Base-by-base conservation (phyloP, 2,329 filamentous ascomycete genomes). In the Fusarium goolgardi region DNA sequence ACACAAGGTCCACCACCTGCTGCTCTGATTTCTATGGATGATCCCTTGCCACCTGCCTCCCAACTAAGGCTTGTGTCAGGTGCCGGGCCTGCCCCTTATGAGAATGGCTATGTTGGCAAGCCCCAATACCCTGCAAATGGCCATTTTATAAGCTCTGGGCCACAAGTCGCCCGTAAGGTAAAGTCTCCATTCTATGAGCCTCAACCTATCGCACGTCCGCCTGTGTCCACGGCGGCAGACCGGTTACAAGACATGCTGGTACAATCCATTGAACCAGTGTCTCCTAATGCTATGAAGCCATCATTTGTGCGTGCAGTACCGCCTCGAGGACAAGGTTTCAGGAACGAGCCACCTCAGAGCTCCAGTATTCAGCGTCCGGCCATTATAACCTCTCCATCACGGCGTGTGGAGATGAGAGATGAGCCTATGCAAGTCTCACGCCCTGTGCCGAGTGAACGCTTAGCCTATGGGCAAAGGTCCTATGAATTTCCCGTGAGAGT, bases 201-300 rank as follows among this genome's bases (percentile, higher is more conserved):
- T 7, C 55, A 67, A 21, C 65, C 69, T 43, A 71, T 45, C 47
- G 44, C 73, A 20, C 70, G 69, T 47, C 72, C 70, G 21, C 65
- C 65, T 20, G 54, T 55, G n/a, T 44, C 67, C 16, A 49, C 62
- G 59, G 56, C 41, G 37, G 43, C 55, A 54, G 64, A 59, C 52
- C 52, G 68, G 60, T 35, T 78, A 15, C 79, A 81, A 67, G 83
- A 85, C 39, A 77, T 81, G 69, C 73, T 83, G 61, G 77, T 85
- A 16, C 81, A 72, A 11, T 85, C 83, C 9, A 81, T 84, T 67
- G 84, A 85, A 65, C 78, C 80, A 21, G 69, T 52, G 9, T 83
- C 81, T 34, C 81, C 81, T 7, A 69, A 75, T 25, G 53, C 71
- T 21, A 76, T 76, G 72, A 73, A 71, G 56, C 77, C 78, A 5